Evolutionary conservation across 139 green algal species (phyloP), one percentile per base, ranked within the genome.

Genomic region (Picochlorum sp.): DNA sequence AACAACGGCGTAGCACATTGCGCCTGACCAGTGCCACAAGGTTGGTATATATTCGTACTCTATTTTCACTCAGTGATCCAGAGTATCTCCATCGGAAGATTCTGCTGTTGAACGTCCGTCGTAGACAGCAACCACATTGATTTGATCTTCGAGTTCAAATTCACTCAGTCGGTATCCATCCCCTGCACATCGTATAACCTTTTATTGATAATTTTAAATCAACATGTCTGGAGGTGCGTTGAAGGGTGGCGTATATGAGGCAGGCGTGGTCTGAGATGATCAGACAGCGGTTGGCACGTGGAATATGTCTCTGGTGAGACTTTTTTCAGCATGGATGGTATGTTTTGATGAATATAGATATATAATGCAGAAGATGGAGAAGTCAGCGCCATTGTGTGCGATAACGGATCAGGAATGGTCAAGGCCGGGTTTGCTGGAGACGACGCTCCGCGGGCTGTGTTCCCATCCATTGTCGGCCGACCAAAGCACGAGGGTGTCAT

Each of bases 351-450:
- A 10, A 58, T 26, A 18, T n/a, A 18, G 49, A 11, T 51, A 1
- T 32, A 16, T 58, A 61, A 46, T 81, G 81, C 78, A 64, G 90
- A 95, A 30, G 91, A 97, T 13, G 88, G 76, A 24, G 87, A 97
- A 73, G 81, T 96, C 7, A 86, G 74, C 57, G 92, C 93, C 16
- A 78, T 98, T 11, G 93, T 98, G 24, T 96, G 91, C 74, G 93
- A 98, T 83, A 98, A 98, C 90, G 93, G 93, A 38, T 96, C 87
- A 38, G 93, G 92, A 54, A 97, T 98, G 92, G 92, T 97, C 24
- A 98, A 98, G 84, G 72, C 72, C 9, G 86, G 89, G 41, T 98
- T 98, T 75, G 92, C 92, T 14, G 93, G 93, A 18, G 93, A 98
- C 66, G 93, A 98, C 68, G 94, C 92, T 2, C 93, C 93, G 3